Evolutionary conservation across 2,329 filamentous ascomycete genomes (phyloP), one percentile per base, ranked within the genome.

Genomic region (Ceratocystis diversiconidia): DNA sequence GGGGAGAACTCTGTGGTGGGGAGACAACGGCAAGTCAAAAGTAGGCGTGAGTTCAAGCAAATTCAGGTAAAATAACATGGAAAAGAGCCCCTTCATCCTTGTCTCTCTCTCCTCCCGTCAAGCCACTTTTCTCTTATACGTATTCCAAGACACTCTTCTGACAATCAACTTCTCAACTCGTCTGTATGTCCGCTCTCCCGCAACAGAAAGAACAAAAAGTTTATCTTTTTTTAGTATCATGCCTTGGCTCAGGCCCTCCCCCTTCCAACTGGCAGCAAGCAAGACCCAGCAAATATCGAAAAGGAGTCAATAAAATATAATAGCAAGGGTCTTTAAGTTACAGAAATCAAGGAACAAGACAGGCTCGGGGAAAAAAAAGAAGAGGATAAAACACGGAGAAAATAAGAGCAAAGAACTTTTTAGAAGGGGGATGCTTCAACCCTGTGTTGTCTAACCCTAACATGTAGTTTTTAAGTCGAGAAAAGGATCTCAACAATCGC

Each of bases 191-290:
- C 52, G 52, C 8, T 32, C 52, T 57, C 52, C 52, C 52, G 52
- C 28, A 25, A 41, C 36, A 41, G 36, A 41, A 41, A 4, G 36
- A 41, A 5, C n/a, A 28, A 57, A 52, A 57, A 30, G 52, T 2
- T 57, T 32, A 57, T 57, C 52, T 57, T 57, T 57, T 57, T 61
- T 30, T 61, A 61, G 36, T 36, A 61, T 41, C 59, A 41, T 15
- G 36, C 12, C 32, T 44, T 44, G 32, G 30, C 19, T 19, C 59
- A 61, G 59, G 30, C 59, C 59, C 32, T 12, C 36, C 36, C 36
- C 36, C 36, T 41, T 41, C 36, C 36, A 41, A 6, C 17, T 43
- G 59, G n/a, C 30, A 57, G 52, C 52, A 19, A 32, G 52, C 22
- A 28, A 57, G 12, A 19, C n/a, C 48, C 17, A 17, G 36, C 12